Evolutionary conservation across 2,329 filamentous ascomycete species (phyloP).

Genomic region (Phyllosticta citribraziliensis): DNA sequence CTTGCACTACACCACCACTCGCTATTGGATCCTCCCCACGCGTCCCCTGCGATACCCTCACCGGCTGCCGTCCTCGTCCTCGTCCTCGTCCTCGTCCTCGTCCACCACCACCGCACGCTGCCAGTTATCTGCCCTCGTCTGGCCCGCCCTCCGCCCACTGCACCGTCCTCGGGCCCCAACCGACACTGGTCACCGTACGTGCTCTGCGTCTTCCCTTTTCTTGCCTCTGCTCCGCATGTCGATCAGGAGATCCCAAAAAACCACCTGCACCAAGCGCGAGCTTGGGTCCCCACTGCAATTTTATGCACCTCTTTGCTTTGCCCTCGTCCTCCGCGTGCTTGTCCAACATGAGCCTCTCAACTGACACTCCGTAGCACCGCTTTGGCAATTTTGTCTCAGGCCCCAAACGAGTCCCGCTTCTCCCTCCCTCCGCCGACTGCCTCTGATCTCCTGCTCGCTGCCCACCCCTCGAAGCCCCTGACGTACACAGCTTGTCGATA

Average conservation of each 20-base stretch:
- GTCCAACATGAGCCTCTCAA: constrained; percentile 6
- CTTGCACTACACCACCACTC: constrained; percentile 5
- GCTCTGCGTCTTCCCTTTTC: constrained; percentile 4
- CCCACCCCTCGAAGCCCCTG: background rate
- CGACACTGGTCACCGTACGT: background rate
- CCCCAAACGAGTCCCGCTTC: background rate
- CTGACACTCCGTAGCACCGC: constrained; percentile 5
- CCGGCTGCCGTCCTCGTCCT: constrained; percentile 6
- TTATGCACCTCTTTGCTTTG: constrained; percentile 3
- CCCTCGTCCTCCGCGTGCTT: constrained; percentile 6
- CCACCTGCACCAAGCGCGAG: constrained; percentile 6
- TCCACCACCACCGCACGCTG: background rate
- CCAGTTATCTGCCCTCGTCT: constrained; percentile 1
- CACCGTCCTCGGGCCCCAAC: background rate
- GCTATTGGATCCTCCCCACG: constrained; percentile 4
- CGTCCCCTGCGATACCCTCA: constrained; percentile 2
- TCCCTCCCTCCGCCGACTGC: background rate
- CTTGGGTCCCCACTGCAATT: constrained; percentile 9
- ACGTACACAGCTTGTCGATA: constrained; percentile 9
- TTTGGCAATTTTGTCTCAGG: constrained; percentile 7
- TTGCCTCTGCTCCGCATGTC: background rate
- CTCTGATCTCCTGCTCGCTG: background rate
- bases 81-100: constrained; percentile 1
- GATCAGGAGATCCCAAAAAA: constrained; percentile 6
- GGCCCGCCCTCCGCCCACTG: background rate